These are phyloP conservation scores for Botrytis paeoniae DNA, from an alignment of 2,329 filamentous ascomycete species.

Conservation along the genomic window DNA sequence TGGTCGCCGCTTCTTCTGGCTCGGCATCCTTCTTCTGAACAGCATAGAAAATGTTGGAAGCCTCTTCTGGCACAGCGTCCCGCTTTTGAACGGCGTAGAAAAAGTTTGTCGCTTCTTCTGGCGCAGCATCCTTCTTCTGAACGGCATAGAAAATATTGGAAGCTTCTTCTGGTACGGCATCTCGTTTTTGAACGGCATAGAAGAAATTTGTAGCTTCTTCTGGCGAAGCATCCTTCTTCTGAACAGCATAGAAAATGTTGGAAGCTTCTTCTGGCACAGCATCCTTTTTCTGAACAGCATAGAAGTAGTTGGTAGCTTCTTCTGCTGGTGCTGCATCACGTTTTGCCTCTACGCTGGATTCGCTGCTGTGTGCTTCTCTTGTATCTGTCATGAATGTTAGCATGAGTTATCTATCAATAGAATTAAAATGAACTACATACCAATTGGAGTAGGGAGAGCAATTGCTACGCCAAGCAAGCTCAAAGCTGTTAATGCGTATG, in stretches of 20 bases:
- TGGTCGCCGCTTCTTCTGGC: background rate
- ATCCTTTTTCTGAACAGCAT: background rate
- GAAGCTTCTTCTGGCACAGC: background rate
- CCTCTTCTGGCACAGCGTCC: background rate
- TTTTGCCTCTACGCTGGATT: background rate
- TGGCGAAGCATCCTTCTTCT: background rate
- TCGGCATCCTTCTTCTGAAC: background rate
- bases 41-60: background rate
- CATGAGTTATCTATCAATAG: background rate
- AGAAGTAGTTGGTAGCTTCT: background rate
- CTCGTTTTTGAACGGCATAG: background rate
- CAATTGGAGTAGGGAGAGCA: background rate
- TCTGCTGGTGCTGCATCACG: background rate
- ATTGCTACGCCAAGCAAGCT: conserved; percentile 3
- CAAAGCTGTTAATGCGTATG: background rate
- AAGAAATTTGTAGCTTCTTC: background rate
- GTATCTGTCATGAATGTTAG: background rate
- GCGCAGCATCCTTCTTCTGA: background rate
- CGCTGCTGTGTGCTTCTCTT: background rate
- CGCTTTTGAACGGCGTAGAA: background rate
- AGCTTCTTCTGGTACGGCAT: background rate
- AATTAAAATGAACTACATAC: background rate
- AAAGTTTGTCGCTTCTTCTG: background rate
- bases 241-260: background rate
- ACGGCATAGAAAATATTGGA: background rate